Evolutionary conservation across 306 rosid species (phyloP), one percentile per base, ranked within the genome.

Genomic region (Sesbania bispinosa): DNA sequence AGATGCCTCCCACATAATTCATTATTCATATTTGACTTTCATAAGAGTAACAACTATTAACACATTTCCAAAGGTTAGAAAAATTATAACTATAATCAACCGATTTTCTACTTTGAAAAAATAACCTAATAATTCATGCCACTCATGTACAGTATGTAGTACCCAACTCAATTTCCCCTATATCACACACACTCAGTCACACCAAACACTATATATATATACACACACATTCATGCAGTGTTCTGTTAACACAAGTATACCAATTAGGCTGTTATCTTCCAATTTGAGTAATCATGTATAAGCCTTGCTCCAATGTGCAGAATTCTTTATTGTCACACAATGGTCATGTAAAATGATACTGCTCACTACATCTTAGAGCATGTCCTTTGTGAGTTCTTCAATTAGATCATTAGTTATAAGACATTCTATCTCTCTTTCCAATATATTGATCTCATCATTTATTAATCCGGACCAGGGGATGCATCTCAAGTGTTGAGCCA

Each of bases 401-500:
- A 95, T 78, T 72, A 95, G 76, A 74, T 89, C 97, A 71, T 78
- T 78, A 67, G 87, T 82, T 63, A 95, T 84, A 63, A 84, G 78
- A 69, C 71, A 75, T 79, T 82, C 93, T 58, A 95, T 66, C 54
- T 82, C 97, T 68, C 89, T 79, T 79, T 82, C 97, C 48, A 88
- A 19, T 30, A 39, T 39, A 39, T 71, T 81, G 69, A 84, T 14
- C 48, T 88, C 96, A 11, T 85, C 92, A 9, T 86, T 79, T 71
- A 78, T 64, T 77, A 78, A 27, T 62, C 78, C 78, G 2, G 86
- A 74, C 96, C 97, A 95, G 11, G 84, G 88, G 2, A 65, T 55
- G 45, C 85, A 75, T 62, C 78, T 77, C 42, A 91, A 76, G 61
- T 91, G 92, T 67, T 71, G 83, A 69, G 90, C 80, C 71, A 86